phyloP scores from a whole-genome alignment of 805 yeast species.

The Wickerhamiella musiphila region DNA sequence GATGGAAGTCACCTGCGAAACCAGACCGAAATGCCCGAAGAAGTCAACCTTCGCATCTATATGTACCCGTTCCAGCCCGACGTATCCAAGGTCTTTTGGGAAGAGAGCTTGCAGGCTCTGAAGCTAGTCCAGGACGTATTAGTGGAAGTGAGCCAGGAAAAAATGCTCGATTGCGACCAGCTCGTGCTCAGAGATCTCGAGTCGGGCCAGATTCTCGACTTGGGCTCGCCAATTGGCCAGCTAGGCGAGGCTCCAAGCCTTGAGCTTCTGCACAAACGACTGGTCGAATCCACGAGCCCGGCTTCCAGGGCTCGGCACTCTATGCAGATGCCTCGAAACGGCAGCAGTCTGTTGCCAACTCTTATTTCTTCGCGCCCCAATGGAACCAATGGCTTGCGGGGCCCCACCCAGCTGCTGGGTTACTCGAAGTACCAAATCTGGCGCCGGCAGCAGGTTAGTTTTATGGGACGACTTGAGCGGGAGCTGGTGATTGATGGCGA shows the following conservation, averaged over 20 bases:
- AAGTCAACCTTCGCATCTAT: slow-evolving; percentile 14
- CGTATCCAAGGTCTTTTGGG: slow-evolving; percentile 17
- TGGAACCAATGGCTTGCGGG: not conserved
- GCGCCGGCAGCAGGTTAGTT: slow-evolving; percentile 75
- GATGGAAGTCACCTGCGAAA: not conserved
- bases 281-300: slow-evolving; percentile 5
- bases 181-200: slow-evolving; percentile 21
- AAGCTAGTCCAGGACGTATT: slow-evolving; percentile 15
- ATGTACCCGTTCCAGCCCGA: slow-evolving; percentile 21
- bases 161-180: slow-evolving; percentile 17
- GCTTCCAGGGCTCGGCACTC: not conserved
- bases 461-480: slow-evolving; percentile 64
- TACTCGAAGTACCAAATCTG: slow-evolving; percentile 76
- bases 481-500: slow-evolving; percentile 87
- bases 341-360: not conserved
- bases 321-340: not conserved
- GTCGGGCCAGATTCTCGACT: slow-evolving; percentile 7
- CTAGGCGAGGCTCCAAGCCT: slow-evolving; percentile 24
- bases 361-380: not conserved
- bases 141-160: slow-evolving; percentile 18
- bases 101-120: slow-evolving; percentile 10
- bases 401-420: slow-evolving; percentile 23
- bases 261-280: slow-evolving; percentile 28
- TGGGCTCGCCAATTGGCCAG: slow-evolving; percentile 11
- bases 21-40: slow-evolving; percentile 1